Base-by-base conservation (phyloP, 164 flowering plant species). In the Berberis thunbergii region DNA sequence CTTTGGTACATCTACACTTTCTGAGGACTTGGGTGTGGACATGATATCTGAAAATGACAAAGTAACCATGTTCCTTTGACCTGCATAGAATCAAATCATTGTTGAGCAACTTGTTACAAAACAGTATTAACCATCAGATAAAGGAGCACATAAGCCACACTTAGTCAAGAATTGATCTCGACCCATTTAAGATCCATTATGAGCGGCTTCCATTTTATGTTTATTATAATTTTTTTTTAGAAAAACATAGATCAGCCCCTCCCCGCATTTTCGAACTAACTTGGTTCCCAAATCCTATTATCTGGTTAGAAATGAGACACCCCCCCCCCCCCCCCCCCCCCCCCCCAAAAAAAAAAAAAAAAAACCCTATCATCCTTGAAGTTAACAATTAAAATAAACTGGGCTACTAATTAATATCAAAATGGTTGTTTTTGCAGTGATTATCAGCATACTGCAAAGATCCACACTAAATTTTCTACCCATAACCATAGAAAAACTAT, bases 31-130 rank as follows among this genome's bases (percentile, higher is more conserved):
- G 40, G 71, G 73, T 64, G 85, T 80, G n/a, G 96, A 77, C 54
- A 83, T 79, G 43, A 89, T 68, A 66, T 77, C 84, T 39, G 95
- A 91, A 78, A 90, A 93, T 45, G 99, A 84, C 42, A 66, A 58
- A 1, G 74, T 63, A 12, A 77, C 77, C 12, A 74, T 42, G 60
- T 62, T 76, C 65, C 80, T 72, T 48, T 77, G 60, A 60, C 83
- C 96, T 90, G 74, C 77, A 70, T 49, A 71, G 49, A 54, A 55
- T n/a, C 1, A 59, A 41, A 67, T 1, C 60, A 57, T 4, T 40
- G 44, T 8, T 40, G 42, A 52, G 1, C 55, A 52, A 26, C 26
- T 26, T 26, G 26, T 26, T 52, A 26, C 13, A 52, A 10, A 52
- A 26, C 55, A 3, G 1, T 26, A 1, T 52, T 12, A 26, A 26